Percentiles rank a stretch among this genome's conserved stretches.
Conservation (phyloP, 768 basidiomycete genomes). For the Kwoniella botswanensis region DNA sequence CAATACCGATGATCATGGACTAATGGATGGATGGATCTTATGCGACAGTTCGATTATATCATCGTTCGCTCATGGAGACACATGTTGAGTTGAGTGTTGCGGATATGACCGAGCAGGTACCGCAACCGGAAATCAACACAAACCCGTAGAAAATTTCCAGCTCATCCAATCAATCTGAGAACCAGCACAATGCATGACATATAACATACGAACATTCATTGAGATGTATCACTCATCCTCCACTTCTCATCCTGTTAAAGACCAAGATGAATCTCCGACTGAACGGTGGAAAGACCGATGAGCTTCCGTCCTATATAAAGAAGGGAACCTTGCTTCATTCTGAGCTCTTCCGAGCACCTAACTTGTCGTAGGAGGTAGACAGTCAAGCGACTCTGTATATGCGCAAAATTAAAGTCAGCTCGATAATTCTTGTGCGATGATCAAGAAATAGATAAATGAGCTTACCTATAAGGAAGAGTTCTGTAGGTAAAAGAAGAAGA, state of each 20-base stretch:
- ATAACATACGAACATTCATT: not conserved
- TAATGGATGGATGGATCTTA: no score
- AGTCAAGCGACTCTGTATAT: slow-evolving; percentile 16
- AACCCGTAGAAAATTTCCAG: no score
- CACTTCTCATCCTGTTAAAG: slow-evolving; percentile 1
- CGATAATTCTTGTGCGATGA: not conserved
- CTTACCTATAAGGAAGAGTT: slow-evolving; percentile 25
- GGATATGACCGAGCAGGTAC: slow-evolving; percentile 3
- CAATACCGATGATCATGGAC: no score
- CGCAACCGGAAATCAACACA: not conserved
- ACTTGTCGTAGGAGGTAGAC: slow-evolving; percentile 20
- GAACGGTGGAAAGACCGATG: slow-evolving; percentile 17
- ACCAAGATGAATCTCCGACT: slow-evolving; percentile 1
- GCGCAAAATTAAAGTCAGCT: not conserved
- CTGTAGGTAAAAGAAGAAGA: slow-evolving; percentile 9
- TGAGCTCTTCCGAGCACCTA: slow-evolving; percentile 26
- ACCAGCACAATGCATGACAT: not conserved
- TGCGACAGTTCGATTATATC: no score
- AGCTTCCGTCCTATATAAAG: slow-evolving; percentile 24
- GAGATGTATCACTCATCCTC: slow-evolving; percentile 27
- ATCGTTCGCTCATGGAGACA: not conserved
- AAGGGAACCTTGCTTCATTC: slow-evolving; percentile 19
- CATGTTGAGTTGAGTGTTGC: not conserved
- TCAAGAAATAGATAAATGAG: no score
- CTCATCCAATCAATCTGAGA: no score